Conservation (phyloP, 2,329 filamentous ascomycete genomes). For the Rutstroemia sp. region DNA sequence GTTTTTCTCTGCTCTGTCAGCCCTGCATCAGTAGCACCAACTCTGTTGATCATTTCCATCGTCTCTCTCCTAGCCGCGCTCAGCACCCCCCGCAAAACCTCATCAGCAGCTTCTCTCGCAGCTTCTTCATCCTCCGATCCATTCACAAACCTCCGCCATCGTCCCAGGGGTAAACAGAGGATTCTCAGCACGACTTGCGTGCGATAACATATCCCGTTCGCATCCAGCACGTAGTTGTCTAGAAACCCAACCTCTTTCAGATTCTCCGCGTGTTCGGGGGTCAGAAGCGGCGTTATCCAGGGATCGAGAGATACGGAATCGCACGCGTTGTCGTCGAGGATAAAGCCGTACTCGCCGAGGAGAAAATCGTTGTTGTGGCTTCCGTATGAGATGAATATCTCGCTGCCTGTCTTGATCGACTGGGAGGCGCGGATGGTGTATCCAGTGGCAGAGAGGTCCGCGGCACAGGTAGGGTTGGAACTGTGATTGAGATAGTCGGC, state of each 20-base stretch:
- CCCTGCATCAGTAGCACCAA: constrained; percentile 11
- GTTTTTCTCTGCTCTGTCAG: constrained; percentile 16
- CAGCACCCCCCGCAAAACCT: constrained; percentile 29
- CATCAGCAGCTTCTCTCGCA: constrained; percentile 35
- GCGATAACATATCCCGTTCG: constrained; percentile 43
- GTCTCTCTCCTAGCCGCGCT: constrained; percentile 8
- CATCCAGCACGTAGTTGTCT: constrained; percentile 45
- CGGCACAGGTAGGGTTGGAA: constrained; percentile 31
- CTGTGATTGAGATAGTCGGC: constrained; percentile 64
- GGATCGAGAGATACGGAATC: constrained; percentile 27
- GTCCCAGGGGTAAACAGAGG: constrained; percentile 29
- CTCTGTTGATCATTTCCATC: constrained; percentile 8
- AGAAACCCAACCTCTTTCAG: constrained; percentile 42
- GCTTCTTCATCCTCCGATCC: constrained; percentile 38
- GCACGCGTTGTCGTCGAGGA: constrained; percentile 25
- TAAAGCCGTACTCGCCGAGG: constrained; percentile 52
- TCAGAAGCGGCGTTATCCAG: constrained; percentile 22
- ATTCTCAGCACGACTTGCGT: constrained; percentile 46
- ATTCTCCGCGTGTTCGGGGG: constrained; percentile 27
- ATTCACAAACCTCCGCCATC: constrained; percentile 40
- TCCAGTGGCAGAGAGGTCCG: constrained; percentile 40
- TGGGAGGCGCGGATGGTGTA: constrained; percentile 48
- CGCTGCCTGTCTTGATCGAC: constrained; percentile 48
- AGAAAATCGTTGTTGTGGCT: constrained; percentile 65
- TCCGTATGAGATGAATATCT: constrained; percentile 65